Evolutionary conservation across 768 basidiomycete species (phyloP).

Genomic region (Russula foetens): DNA sequence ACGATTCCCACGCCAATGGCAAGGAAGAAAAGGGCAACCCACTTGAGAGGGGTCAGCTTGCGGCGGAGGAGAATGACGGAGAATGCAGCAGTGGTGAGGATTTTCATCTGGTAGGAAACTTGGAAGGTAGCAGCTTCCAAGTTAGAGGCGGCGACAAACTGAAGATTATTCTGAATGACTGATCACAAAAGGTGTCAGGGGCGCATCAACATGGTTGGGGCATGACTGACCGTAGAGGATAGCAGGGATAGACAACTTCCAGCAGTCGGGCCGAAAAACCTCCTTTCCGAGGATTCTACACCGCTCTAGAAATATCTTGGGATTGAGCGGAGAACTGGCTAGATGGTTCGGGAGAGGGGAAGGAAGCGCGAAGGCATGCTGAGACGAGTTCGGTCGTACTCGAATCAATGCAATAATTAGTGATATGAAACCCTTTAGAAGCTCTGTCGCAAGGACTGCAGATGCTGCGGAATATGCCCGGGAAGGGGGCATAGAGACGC

Average conservation of each 20-base stretch:
- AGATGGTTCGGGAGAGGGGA: conserved; percentile 21
- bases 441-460: conserved; percentile 90
- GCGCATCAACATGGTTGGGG: background rate
- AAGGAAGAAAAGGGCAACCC: conserved; percentile 78
- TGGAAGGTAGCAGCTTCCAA: conserved; percentile 95
- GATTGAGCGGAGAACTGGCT: conserved; percentile 31
- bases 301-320: conserved; percentile 34
- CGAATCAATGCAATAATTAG: conserved; percentile 72
- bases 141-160: conserved; percentile 91
- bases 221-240: conserved; percentile 68
- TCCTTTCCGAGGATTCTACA: conserved; percentile 53
- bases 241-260: conserved; percentile 96
- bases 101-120: conserved; percentile 96
- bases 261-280: conserved; percentile 86
- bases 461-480: conserved; percentile 86
- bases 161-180: conserved; percentile 93
- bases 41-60: conserved; percentile 64
- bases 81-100: conserved; percentile 87
- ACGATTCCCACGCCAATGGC: conserved; percentile 87
- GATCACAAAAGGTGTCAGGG: conserved; percentile 14
- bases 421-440: conserved; percentile 87
- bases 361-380: conserved; percentile 22
- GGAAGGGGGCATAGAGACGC: conserved; percentile 68
- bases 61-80: conserved; percentile 77
- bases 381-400: conserved; percentile 35